These are phyloP conservation scores for Pseudogymnoascus sp. DNA, from an alignment of 2,329 filamentous ascomycete genomes.

Conservation along the genomic window DNA sequence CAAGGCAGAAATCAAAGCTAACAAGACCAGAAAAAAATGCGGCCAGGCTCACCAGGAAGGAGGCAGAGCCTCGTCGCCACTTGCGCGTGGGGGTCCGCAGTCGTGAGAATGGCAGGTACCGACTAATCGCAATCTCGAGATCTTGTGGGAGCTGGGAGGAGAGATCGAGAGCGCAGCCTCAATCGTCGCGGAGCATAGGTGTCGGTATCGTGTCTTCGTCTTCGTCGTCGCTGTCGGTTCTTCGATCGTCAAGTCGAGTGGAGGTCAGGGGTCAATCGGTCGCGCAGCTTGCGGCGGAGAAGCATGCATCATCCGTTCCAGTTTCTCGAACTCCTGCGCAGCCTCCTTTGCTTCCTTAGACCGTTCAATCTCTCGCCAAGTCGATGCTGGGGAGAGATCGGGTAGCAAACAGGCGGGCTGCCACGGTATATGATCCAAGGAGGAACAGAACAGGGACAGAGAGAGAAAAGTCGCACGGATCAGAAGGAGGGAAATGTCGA, in stretches of 20 bases:
- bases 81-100: not conserved
- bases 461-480: not conserved
- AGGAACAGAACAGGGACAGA: not conserved
- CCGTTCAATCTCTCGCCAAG: not conserved
- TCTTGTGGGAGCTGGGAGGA: not conserved
- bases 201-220: not conserved
- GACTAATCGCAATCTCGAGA: not conserved
- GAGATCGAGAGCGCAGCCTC: not conserved
- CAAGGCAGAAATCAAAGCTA: not conserved
- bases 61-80: constrained; percentile 1
- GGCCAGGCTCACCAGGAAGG: not conserved
- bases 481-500: not conserved
- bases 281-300: not conserved
- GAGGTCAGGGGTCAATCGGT: not conserved
- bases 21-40: not conserved
- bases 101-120: not conserved
- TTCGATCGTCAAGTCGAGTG: not conserved
- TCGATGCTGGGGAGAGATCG: not conserved
- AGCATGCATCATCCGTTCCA: not conserved
- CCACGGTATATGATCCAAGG: not conserved
- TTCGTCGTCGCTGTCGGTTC: not conserved
- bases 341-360: not conserved
- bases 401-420: not conserved
- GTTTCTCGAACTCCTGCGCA: not conserved
- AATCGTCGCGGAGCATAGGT: not conserved